phyloP scores from a whole-genome alignment of 257 asterid species.

The Handroanthus guayacan region DNA sequence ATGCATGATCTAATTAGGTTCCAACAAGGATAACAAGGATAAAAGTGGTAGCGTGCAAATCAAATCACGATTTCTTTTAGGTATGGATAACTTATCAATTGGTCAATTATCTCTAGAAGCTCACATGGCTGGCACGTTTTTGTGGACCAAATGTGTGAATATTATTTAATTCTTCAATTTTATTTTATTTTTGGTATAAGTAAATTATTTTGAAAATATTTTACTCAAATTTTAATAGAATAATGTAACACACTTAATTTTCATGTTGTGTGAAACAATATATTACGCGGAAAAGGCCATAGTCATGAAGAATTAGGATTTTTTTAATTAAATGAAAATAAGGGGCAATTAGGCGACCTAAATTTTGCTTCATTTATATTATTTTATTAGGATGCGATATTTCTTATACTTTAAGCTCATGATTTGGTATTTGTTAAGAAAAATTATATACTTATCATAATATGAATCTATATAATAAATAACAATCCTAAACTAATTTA shows the following conservation, averaged over 20 bases:
- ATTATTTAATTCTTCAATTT: neutral
- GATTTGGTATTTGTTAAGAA: too few species aligned
- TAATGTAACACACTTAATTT: too few species aligned
- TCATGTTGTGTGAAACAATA: too few species aligned
- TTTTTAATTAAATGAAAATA: neutral
- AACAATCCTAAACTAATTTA: too few species aligned
- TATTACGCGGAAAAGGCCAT: too few species aligned
- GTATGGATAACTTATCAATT: constrained; percentile 34
- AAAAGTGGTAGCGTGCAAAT: neutral
- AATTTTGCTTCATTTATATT: too few species aligned
- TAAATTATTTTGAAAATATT: neutral
- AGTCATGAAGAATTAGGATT: too few species aligned
- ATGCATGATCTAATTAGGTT: neutral
- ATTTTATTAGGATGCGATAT: too few species aligned
- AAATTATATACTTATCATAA: too few species aligned
- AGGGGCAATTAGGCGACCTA: too few species aligned
- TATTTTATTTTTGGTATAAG: neutral
- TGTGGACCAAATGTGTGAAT: constrained; percentile 9
- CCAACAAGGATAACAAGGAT: constrained; percentile 23
- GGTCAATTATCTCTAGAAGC: constrained; percentile 30
- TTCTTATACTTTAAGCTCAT: too few species aligned
- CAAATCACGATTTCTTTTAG: constrained; percentile 6
- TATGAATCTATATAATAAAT: too few species aligned
- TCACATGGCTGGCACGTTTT: constrained; percentile 45
- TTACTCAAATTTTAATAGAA: neutral